Evolutionary conservation across 306 rosid genomes (phyloP), one percentile per base, ranked within the genome.

Genomic region (Delonix regia): DNA sequence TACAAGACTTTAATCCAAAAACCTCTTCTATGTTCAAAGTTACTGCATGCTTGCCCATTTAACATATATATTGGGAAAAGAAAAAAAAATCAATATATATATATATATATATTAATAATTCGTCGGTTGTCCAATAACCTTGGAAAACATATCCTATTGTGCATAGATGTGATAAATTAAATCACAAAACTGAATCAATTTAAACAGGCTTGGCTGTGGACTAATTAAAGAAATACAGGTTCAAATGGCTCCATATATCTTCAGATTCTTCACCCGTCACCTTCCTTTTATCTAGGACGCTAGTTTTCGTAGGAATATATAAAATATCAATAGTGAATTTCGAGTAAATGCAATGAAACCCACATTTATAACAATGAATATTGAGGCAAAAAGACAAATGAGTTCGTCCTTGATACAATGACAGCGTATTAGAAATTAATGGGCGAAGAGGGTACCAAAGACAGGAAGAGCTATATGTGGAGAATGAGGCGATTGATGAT

Each of bases 71-170:
- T 34, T 36, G 47, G 34, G 36, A 16, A 25, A 25, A 36, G 47
- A 63, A 36, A 18, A 62, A 1, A 9, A n/a, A n/a, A n/a, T n/a
- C n/a, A n/a, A n/a, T n/a, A n/a, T n/a, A n/a, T 63, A 14, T 1
- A 0, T 63, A 1, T 16, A 0, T 47, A 47, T 12, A 44, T 44
- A 47, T 14, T 47, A 47, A 3, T 16, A 6, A 30, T 33, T 18
- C 15, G 47, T 36, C 27, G 47, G 45, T 63, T 34, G 47, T 63
- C 69, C 69, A 33, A n/a, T 63, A 63, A 63, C 47, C 48, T 36
- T 8, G 69, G 47, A 63, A 63, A 18, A 15, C 34, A n/a, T 2
- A 9, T 33, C 16, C 63, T 15, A 16, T 15, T 2, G 5, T 0
- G 19, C 53, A 42, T 16, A 22, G 25, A 7, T 53, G 9, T 38